These are phyloP conservation scores for Vachellia pachyceras DNA, from an alignment of 306 rosid species.

Conservation along the genomic window DNA sequence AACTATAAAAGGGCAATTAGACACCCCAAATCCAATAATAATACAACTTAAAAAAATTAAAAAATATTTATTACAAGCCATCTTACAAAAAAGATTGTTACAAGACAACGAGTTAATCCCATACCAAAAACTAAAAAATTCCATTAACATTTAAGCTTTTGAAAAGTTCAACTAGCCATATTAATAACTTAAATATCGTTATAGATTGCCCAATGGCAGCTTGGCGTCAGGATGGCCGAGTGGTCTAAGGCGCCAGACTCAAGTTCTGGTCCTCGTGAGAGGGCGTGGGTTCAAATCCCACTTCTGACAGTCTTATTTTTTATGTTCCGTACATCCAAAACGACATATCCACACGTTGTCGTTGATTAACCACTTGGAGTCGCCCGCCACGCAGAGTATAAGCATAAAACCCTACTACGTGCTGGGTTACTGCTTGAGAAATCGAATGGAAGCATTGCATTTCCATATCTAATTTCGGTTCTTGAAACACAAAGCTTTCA, in stretches of 20 bases:
- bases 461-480: not conserved
- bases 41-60: too few relatives aligned
- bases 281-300: constrained; percentile 58
- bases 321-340: not conserved
- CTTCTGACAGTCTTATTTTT: constrained; percentile 37
- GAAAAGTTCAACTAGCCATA: too few relatives aligned
- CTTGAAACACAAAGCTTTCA: not conserved
- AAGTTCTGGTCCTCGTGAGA: constrained; percentile 48
- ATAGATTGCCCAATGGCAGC: too few relatives aligned
- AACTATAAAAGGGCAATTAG: too few relatives aligned
- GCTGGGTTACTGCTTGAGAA: not conserved
- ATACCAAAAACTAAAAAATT: too few relatives aligned
- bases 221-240: constrained; percentile 58
- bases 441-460: not conserved
- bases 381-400: too few relatives aligned
- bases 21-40: too few relatives aligned
- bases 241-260: constrained; percentile 57
- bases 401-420: not conserved
- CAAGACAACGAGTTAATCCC: too few relatives aligned
- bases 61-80: too few relatives aligned
- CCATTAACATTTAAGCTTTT: too few relatives aligned
- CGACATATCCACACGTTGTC: not conserved
- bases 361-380: not conserved
- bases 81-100: too few relatives aligned
- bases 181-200: too few relatives aligned